Evolutionary conservation across 2,329 filamentous ascomycete genomes (phyloP), one percentile per base, ranked within the genome.

Genomic region (Pyrenophora seminiperda): DNA sequence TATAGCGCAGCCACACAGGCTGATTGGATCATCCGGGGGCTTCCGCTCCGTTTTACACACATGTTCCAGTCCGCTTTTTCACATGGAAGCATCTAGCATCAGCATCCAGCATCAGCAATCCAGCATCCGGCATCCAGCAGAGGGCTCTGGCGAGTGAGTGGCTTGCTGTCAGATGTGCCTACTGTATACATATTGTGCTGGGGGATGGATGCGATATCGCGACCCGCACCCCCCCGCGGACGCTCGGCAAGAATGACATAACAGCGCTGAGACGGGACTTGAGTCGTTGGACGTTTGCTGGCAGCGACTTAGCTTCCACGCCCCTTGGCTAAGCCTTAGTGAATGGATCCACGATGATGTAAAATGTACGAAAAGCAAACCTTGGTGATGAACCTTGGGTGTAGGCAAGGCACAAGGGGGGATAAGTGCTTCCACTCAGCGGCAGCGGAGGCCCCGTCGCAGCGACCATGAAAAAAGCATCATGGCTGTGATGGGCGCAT

Each of bases 221-320:
- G 11, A 24, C 11, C n/a, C 19, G 31, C 29, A 32, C 24, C 14
- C 34, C 43, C 43, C 43, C 34, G 33, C 43, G 33, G 51, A 47
- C 49, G 27, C 24, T 27, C 42, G 36, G 42, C 42, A 40, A 27
- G 32, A 18, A 52, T 51, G 53, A 58, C 58, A 50, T 41, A 31
- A 61, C 50, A 34, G 38, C 29, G 43, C 55, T 62, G 55, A 61
- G 58, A 60, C 59, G 56, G 50, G 46, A 41, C 48, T 58, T 56
- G 58, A 52, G 52, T 58, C 50, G 54, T 47, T 50, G 42, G 56
- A 57, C 58, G 56, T 60, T 62, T 59, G 59, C 56, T 59, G 58
- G 58, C 52, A 56, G 44, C 46, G 40, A 47, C 37, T 51, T 60
- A 56, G 59, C 53, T 50, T 53, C 32, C 53, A 50, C 50, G 56